Base-by-base conservation (phyloP, 257 asterid species). In the Petunia axillaris region DNA sequence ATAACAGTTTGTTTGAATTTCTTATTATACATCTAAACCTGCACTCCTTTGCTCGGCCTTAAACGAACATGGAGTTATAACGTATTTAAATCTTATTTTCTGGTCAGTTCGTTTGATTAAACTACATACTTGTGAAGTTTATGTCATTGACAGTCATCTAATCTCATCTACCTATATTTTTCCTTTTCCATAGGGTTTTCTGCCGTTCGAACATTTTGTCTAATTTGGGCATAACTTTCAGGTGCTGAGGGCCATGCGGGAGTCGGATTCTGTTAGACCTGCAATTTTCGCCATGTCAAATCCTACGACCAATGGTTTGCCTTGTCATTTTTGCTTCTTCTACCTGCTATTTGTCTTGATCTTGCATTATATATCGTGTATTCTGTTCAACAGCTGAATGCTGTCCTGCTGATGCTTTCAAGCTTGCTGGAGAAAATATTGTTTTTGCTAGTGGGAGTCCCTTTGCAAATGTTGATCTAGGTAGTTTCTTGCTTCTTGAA, bases 361-460 rank as follows among this genome's bases (percentile, higher is more conserved):
- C 37, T 77, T 82, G 44, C 83, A 75, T 79, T 67, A 77, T 75
- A 55, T 82, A 36, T 81, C 80, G 38, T 80, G 58, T 82, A 79
- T 78, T 85, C 79, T 84, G 86, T 64, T 50, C 63, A 85, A 87
- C 97, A 96, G 99, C 99, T 82, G 99, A 96, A 88, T 96, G 99
- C 89, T 86, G 98, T 79, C 98, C 98, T 71, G 75, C 16, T 52
- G 97, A 92, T 75, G 99, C 99, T 87, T 96, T 96, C 91, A 89
- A 87, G 85, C 91, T 88, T 85, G 99, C 94, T 81, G 99, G 99
- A 81, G 97, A 91, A 82, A 89, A 94, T 82, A 90, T 96, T 65
- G 95, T 96, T 64, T 96, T 96, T 64, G 98, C 91, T 73, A 96
- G 99, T 87, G 99, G 99, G 78, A 94, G 98, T 87, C 99, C 98